A percentile compares a stretch with the other conserved stretches of the same genome.
Evolutionary conservation across 352 stramenopile genomes (phyloP).

Genomic region (Thraustochytrium sp.): DNA sequence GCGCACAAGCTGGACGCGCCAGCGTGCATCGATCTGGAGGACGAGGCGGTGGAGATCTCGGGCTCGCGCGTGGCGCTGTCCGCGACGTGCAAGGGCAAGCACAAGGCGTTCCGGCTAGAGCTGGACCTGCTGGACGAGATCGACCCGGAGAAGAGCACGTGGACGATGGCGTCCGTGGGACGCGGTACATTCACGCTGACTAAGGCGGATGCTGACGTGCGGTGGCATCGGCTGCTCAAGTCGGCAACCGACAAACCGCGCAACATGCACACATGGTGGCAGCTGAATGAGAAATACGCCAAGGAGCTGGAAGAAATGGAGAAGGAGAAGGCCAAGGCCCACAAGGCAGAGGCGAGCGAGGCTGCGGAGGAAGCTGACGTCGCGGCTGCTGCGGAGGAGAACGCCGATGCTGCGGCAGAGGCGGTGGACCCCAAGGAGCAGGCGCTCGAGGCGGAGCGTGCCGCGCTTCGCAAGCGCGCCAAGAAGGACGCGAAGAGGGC

Average conservation of each 20-base stretch:
- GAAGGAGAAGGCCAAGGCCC: not conserved
- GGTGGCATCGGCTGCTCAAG: conserved; percentile 48
- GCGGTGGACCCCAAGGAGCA: not conserved
- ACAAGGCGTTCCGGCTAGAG: conserved; percentile 51
- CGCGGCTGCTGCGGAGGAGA: not conserved
- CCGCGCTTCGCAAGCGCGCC: not conserved
- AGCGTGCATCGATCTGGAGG: conserved; percentile 33
- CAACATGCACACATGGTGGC: conserved; percentile 56
- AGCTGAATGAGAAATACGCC: conserved; percentile 50
- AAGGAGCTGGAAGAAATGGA: conserved; percentile 1
- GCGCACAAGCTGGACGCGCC: conserved; percentile 54
- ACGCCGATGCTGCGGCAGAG: not conserved
- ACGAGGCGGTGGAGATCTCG: not conserved
- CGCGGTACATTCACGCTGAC: conserved; percentile 48
- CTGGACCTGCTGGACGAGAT: conserved; percentile 48
- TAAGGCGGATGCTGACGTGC: conserved; percentile 37
- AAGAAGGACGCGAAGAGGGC: conserved; percentile 11
- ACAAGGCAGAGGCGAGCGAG: not conserved
- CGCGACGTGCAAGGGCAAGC: conserved; percentile 45
- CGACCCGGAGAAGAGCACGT: conserved; percentile 45
- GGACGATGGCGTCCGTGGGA: conserved; percentile 48
- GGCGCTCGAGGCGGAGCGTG: not conserved
- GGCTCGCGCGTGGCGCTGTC: conserved; percentile 43
- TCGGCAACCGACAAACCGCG: conserved; percentile 45
- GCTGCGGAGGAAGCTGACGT: not conserved